Percentiles rank a stretch among this genome's conserved stretches.
These are phyloP conservation scores for Diversispora eburnea DNA, from an alignment of 192 early-diverging fungal genomes.

Conservation along the genomic window DNA sequence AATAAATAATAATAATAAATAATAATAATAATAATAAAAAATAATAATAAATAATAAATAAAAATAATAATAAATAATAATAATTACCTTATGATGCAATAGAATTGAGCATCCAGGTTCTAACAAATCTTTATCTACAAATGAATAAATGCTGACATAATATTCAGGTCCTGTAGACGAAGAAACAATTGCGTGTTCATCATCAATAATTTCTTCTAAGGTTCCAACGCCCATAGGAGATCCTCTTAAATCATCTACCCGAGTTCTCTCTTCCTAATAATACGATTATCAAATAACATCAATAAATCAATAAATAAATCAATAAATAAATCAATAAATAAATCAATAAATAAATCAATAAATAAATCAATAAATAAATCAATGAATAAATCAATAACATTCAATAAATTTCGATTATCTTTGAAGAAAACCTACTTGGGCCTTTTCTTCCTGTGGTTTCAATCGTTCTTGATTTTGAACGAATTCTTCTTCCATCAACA, in stretches of 20 bases:
- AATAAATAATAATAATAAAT: background rate
- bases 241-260: constrained; percentile 94
- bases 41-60: background rate
- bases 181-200: constrained; percentile 98
- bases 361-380: background rate
- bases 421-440: constrained; percentile 18
- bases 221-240: constrained; percentile 95
- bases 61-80: background rate
- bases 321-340: background rate
- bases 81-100: constrained; percentile 80
- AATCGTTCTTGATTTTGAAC: constrained; percentile 97
- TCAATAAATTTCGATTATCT: background rate
- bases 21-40: background rate
- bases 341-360: background rate
- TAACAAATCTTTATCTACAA: constrained; percentile 98
- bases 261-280: constrained; percentile 82
- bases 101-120: constrained; percentile 96
- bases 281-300: background rate
- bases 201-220: constrained; percentile 99
- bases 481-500: constrained; percentile 99
- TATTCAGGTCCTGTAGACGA: constrained; percentile 89
- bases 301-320: background rate
- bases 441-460: constrained; percentile 95
- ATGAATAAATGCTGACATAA: constrained; percentile 96
- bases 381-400: too few relatives aligned